phyloP scores from a whole-genome alignment of 2,329 filamentous ascomycete genomes.

The Fusarium floridanum region DNA sequence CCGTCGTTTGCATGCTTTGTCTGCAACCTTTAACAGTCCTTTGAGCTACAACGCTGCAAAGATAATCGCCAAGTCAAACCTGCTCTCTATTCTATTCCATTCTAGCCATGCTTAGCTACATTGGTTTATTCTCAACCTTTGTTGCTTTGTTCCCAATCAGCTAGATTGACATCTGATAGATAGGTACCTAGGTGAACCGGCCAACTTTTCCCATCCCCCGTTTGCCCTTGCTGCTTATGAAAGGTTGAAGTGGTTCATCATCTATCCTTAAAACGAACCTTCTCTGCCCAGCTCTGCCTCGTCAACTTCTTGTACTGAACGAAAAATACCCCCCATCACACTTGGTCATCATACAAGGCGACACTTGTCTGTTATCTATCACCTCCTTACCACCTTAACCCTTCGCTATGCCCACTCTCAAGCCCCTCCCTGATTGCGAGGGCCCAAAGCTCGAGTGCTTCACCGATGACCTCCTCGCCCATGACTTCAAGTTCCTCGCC shows the following conservation, averaged over 20 bases:
- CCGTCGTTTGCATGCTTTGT: not conserved
- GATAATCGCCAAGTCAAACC: not conserved
- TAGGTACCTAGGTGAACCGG: not conserved
- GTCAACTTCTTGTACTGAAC: not conserved
- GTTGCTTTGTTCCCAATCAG: not conserved
- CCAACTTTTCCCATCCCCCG: not conserved
- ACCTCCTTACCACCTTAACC: not conserved
- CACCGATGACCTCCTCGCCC: slow-evolving; percentile 3
- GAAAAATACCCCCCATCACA: not conserved
- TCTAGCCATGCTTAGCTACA: not conserved
- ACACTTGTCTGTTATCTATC: not conserved
- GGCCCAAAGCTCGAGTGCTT: slow-evolving; percentile 25
- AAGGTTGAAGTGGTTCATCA: not conserved
- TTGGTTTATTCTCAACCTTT: not conserved
- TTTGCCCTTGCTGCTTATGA: not conserved
- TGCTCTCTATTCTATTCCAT: not conserved
- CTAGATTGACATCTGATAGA: not conserved
- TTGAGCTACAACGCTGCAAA: not conserved
- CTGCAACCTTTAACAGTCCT: not conserved
- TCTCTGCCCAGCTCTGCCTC: not conserved
- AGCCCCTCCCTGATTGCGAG: slow-evolving; percentile 12
- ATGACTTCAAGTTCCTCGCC: slow-evolving; percentile 1
- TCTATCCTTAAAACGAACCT: not conserved
- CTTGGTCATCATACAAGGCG: not conserved
- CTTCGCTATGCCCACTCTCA: slow-evolving; percentile 2